Conservation (phyloP, 2,329 filamentous ascomycete species). For the Aspergillus awamori region DNA sequence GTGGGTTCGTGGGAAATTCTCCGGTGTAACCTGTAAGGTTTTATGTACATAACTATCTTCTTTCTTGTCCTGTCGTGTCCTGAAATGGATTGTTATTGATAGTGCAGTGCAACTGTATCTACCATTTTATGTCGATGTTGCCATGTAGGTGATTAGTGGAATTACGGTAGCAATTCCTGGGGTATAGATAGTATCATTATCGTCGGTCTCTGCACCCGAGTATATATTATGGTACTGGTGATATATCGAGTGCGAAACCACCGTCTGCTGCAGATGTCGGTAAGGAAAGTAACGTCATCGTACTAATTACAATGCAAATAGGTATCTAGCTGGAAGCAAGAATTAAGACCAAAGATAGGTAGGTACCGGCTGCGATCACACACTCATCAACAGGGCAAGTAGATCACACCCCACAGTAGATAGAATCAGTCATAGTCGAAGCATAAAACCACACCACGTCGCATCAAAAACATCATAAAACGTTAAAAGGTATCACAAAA, state of each 20-base stretch:
- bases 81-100: too few species aligned
- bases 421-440: constrained; percentile 10
- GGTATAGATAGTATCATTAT: neutral
- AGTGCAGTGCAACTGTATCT: too few species aligned
- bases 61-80: too few species aligned
- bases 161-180: neutral
- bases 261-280: neutral
- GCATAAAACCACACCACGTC: constrained; percentile 13
- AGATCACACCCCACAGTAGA: constrained; percentile 2
- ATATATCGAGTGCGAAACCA: too few species aligned
- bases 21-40: too few species aligned
- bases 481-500: constrained; percentile 15
- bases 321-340: constrained; percentile 36
- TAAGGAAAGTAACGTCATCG: constrained; percentile 29
- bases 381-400: neutral
- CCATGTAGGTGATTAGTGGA: neutral
- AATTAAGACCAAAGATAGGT: neutral
- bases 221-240: too few species aligned
- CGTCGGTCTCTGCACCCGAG: too few species aligned
- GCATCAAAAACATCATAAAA: constrained; percentile 19
- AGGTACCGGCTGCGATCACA: neutral
- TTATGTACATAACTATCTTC: too few species aligned
- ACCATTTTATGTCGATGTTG: too few species aligned
- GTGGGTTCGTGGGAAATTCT: too few species aligned
- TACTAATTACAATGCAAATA: constrained; percentile 36